Conservation (phyloP, 805 yeast species). For the Candida germanica region DNA sequence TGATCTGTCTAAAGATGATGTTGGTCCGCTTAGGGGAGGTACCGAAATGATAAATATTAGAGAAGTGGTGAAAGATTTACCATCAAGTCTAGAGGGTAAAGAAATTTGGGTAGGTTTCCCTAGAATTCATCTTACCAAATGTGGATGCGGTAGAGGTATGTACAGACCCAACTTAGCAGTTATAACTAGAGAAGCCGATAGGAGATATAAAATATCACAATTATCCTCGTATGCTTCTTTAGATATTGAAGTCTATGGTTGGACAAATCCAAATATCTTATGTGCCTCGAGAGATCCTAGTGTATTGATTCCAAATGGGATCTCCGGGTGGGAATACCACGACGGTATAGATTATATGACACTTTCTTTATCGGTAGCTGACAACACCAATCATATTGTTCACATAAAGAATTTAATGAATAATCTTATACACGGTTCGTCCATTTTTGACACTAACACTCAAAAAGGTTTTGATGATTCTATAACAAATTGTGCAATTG, state of each 20-base stretch:
- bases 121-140: conserved; percentile 33
- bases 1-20: conserved; percentile 12
- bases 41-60: conserved; percentile 28
- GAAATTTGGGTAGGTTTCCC: conserved; percentile 41
- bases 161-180: conserved; percentile 41
- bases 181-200: conserved; percentile 14
- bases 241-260: conserved; percentile 27
- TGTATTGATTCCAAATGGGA: conserved; percentile 35
- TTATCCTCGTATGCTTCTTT: conserved; percentile 29
- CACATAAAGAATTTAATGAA: conserved; percentile 32
- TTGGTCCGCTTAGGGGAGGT: conserved; percentile 38
- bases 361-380: conserved; percentile 35
- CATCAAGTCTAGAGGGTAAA: conserved; percentile 14
- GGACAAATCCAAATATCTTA: conserved; percentile 22
- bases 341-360: conserved; percentile 26
- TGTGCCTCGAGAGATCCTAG: conserved; percentile 27
- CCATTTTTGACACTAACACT: conserved; percentile 5
- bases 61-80: conserved; percentile 14
- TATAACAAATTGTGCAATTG: conserved; percentile 29
- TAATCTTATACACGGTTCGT: conserved; percentile 14
- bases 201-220: conserved; percentile 25
- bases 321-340: conserved; percentile 23
- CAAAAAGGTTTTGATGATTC: conserved; percentile 19
- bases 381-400: conserved; percentile 32
- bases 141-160: conserved; percentile 40